Evolutionary conservation across 495 filamentous ascomycete species (phyloP), one percentile per base, ranked within the genome.

Genomic region (Aeminium ludgeri): DNA sequence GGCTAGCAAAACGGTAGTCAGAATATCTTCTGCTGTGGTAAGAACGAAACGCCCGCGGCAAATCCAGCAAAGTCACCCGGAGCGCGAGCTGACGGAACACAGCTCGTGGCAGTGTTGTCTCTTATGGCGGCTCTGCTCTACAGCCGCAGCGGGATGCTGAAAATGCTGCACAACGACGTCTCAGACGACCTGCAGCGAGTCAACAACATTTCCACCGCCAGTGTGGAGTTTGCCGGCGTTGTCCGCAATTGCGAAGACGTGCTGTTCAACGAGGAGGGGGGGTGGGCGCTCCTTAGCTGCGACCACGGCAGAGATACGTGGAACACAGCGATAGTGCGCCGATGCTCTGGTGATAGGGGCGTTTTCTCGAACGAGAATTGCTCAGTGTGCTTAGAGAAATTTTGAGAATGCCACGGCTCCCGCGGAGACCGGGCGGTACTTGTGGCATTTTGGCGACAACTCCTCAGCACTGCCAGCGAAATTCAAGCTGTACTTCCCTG

Each of bases 211-310:
- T 36, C 51, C 6, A 49, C 53, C 7, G 48, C 46, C 13, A 44
- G 53, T 20, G 29, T 65, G 38, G 55, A 55, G 38, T 63, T 65
- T 30, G 29, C 45, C 19, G 50, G 65, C 23, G 45, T 45, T n/a
- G 41, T 67, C 30, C 58, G 60, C 25, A 67, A 59, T 50, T 69
- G 66, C 36, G 66, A 69, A 41, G 65, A 69, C 59, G 60, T 41
- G 1, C 18, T 66, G 10, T 33, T 69, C 17, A 50, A 58, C 15
- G 57, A 59, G 34, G 55, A 52, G 1, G 41, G 49, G 17, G 60
- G 53, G 8, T 10, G 63, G 0, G 63, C 62, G 28, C 55, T 67
- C 32, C 48, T 67, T 1, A 57, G 50, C 37, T 67, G 64, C 38
- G 64, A 67, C 28, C 44, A 58, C 0, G 62, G 62, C 11, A 48